phyloP scores from a whole-genome alignment of 1,284 basidiomycete species.

The Cystobasidium slooffiae region DNA sequence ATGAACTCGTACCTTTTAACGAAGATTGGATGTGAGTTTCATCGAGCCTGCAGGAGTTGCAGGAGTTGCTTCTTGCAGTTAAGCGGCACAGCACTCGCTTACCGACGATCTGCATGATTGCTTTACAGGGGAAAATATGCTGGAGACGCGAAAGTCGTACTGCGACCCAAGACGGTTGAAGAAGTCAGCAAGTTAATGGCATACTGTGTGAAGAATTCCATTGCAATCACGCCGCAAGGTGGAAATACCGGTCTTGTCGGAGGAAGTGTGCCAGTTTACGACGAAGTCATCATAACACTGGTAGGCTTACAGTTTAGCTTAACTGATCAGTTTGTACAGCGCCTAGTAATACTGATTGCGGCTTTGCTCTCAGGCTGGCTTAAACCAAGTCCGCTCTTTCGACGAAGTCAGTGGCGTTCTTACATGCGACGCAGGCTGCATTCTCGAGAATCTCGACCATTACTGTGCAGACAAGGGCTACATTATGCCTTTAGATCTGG shows the following conservation, averaged over 20 bases:
- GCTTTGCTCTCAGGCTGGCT: constrained; percentile 61
- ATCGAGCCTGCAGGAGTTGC: too few species aligned
- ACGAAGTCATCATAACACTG: constrained; percentile 86
- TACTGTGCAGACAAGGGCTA: constrained; percentile 85
- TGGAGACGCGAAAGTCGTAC: constrained; percentile 78
- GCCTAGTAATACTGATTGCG: background rate
- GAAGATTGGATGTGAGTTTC: constrained; percentile 80
- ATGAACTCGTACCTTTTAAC: constrained; percentile 81
- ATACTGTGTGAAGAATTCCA: constrained; percentile 76
- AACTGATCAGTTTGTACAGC: background rate
- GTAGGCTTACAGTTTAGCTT: constrained; percentile 11
- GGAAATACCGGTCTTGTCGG: constrained; percentile 98
- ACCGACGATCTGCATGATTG: background rate
- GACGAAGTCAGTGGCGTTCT: constrained; percentile 81
- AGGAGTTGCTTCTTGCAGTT: background rate
- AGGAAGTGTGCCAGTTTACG: constrained; percentile 87
- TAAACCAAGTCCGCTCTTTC: constrained; percentile 86
- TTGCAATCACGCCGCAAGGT: constrained; percentile 93
- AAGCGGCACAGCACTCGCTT: background rate
- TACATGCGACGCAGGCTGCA: constrained; percentile 81
- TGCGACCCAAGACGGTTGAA: constrained; percentile 84
- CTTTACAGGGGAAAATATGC: constrained; percentile 73
- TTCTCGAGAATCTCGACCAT: constrained; percentile 88
- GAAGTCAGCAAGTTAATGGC: constrained; percentile 82
- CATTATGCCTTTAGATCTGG: constrained; percentile 96